Percentiles rank a stretch among this genome's conserved stretches.
Conservation (phyloP, 2,329 filamentous ascomycete genomes). For the Penicillium oxalicum region DNA sequence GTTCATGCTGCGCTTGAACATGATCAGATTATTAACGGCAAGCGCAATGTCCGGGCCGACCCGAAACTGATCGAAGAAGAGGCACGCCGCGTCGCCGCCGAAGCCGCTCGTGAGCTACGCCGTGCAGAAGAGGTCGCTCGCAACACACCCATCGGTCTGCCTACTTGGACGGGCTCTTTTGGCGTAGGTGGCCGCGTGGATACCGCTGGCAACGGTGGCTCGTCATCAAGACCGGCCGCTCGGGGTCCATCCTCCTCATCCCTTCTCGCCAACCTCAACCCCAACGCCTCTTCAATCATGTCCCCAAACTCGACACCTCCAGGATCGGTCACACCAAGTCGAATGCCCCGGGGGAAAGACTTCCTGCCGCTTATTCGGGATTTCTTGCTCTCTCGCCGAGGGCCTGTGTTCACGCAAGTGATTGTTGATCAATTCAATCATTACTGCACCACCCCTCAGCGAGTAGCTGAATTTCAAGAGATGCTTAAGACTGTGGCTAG, state of each 20-base stretch:
- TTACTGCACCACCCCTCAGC: constrained; percentile 62
- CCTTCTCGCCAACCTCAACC: constrained; percentile 37
- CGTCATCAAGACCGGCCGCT: constrained; percentile 28
- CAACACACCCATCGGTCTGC: constrained; percentile 69
- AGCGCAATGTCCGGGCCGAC: constrained; percentile 65
- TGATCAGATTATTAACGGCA: constrained; percentile 79
- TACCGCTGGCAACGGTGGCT: constrained; percentile 28
- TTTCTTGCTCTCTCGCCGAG: constrained; percentile 72
- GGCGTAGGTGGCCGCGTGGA: constrained; percentile 63
- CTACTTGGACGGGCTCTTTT: constrained; percentile 87
- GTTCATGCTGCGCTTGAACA: constrained; percentile 92
- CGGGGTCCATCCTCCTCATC: constrained; percentile 37
- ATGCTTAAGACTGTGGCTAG: constrained; percentile 71
- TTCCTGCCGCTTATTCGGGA: constrained; percentile 68
- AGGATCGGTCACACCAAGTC: constrained; percentile 30
- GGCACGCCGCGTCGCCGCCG: constrained; percentile 69
- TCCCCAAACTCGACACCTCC: constrained; percentile 28
- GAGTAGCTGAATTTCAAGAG: constrained; percentile 73
- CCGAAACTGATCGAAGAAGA: constrained; percentile 73
- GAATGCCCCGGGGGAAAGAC: constrained; percentile 49
- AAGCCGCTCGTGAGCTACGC: constrained; percentile 70
- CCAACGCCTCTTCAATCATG: constrained; percentile 9
- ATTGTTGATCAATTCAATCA: constrained; percentile 85
- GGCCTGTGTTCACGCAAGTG: constrained; percentile 73
- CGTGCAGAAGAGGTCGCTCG: constrained; percentile 67